These are phyloP conservation scores for Micractinium conductrix DNA, from an alignment of 139 green algal genomes.

Conservation along the genomic window DNA sequence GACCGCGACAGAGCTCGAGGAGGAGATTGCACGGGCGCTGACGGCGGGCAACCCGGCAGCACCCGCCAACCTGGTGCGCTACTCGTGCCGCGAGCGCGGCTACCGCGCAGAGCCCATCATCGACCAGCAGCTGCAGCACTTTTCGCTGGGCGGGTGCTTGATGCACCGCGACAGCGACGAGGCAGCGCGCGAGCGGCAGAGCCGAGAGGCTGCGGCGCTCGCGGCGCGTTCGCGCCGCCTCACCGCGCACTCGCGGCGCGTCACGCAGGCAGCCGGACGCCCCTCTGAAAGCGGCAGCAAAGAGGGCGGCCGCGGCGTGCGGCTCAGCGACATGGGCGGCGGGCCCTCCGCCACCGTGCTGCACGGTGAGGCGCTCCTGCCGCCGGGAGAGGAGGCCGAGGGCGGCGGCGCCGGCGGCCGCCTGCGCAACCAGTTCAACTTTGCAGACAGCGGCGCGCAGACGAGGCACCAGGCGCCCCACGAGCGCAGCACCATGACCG, in stretches of 20 bases:
- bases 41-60: slow-evolving; percentile 86
- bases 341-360: slow-evolving; percentile 3
- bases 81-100: slow-evolving; percentile 33
- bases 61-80: slow-evolving; percentile 81
- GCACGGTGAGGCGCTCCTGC: not conserved
- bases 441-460: slow-evolving; percentile 82
- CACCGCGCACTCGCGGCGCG: slow-evolving; percentile 10
- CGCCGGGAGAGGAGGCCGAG: not conserved
- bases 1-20: slow-evolving; percentile 74
- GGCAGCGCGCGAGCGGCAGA: slow-evolving; percentile 54
- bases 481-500: slow-evolving; percentile 79
- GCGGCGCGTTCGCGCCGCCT: not conserved
- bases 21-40: slow-evolving; percentile 89
- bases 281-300: not conserved
- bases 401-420: slow-evolving; percentile 28
- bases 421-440: slow-evolving; percentile 96
- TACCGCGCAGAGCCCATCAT: slow-evolving; percentile 88
- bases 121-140: slow-evolving; percentile 84
- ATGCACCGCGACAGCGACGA: slow-evolving; percentile 81
- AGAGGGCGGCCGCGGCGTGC: not conserved
- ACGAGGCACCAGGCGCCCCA: slow-evolving; percentile 64
- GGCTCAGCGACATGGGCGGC: not conserved
- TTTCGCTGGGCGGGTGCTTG: slow-evolving; percentile 82
- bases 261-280: not conserved
- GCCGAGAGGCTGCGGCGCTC: not conserved